Conservation (phyloP, 805 yeast genomes). For the Deakozyma indianensis region DNA sequence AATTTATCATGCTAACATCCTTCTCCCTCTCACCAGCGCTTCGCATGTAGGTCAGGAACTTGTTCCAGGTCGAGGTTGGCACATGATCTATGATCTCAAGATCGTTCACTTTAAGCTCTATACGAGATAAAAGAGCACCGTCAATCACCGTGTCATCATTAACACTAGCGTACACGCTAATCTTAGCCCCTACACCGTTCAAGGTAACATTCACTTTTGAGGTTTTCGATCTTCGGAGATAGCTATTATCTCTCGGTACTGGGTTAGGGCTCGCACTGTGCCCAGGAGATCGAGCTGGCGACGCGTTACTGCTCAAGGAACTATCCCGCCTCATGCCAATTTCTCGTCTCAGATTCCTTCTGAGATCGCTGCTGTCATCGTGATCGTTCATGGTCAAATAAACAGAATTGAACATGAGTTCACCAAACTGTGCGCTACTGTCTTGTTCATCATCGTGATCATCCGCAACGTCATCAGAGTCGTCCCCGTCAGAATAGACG, state of each 20-base stretch:
- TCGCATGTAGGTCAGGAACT: constrained; percentile 56
- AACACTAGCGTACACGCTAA: constrained; percentile 29
- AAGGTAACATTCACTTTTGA: constrained; percentile 48
- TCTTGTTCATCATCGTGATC: constrained; percentile 4
- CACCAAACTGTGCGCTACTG: constrained; percentile 34
- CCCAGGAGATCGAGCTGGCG: constrained; percentile 4
- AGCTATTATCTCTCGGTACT: constrained; percentile 18
- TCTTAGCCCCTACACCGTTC: constrained; percentile 34
- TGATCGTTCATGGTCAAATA: constrained; percentile 36
- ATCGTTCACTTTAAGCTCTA: constrained; percentile 36
- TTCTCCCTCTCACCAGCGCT: constrained; percentile 58
- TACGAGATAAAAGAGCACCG: constrained; percentile 33
- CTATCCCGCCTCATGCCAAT: background rate
- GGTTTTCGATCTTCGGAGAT: constrained; percentile 30
- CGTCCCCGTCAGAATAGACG: constrained; percentile 4
- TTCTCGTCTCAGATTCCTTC: constrained; percentile 29
- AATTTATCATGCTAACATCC: constrained; percentile 46
- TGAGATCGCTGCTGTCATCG: constrained; percentile 24
- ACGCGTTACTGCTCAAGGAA: constrained; percentile 7
- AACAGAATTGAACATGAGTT: constrained; percentile 65
- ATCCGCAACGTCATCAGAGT: constrained; percentile 12
- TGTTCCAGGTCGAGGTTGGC: constrained; percentile 83
- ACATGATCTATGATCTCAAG: constrained; percentile 62
- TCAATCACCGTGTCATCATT: constrained; percentile 8
- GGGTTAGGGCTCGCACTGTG: background rate